Evolutionary conservation across 176 grass and related monocot species (phyloP), one percentile per base, ranked within the genome.

Genomic region (Alopecurus myosuroides): DNA sequence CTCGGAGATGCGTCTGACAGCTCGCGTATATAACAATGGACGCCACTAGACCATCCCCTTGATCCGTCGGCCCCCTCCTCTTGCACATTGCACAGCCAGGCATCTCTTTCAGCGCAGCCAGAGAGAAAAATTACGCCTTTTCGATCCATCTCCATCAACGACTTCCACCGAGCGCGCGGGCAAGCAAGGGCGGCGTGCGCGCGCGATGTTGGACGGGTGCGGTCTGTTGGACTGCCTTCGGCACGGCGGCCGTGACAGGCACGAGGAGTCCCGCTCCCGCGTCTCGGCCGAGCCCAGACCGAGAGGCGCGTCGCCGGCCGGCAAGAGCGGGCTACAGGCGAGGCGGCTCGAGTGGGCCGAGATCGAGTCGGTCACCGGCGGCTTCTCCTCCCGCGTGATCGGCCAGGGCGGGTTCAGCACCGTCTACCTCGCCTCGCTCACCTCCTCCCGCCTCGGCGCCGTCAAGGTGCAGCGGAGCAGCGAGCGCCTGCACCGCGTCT

Each of bases 381-480:
- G 87, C 31, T 94, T 94, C 87, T 92, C 85, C 13, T 92, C 92
- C 22, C 74, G 89, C 5, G 89, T 94, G 18, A 92, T 94, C 73
- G 92, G 92, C 4, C 89, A 92, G 86, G 92, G 92, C 36, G 92
- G 92, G 3, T 94, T 94, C 87, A 94, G 92, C 82, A 94, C 89
- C 3, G 92, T 94, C 7, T 92, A 92, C 86, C 85, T 94, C 30
- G 92, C 89, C 22, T 81, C 77, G 57, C 87, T 91, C 85, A 61
- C 82, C 83, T 89, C 84, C 13, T 85, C 72, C 87, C 78, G 79
- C 53, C 84, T 92, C 31, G 81, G 84, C 77, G 92, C 92, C 35
- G 90, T 94, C 26, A 94, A 94, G 82, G 65, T 94, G 62, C 86
- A 89, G 84, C 76, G 89, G 22, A 86, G 87, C 87, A 94, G 92